Conservation (phyloP, 345 rosid species). For the Rhizophora mangle region DNA sequence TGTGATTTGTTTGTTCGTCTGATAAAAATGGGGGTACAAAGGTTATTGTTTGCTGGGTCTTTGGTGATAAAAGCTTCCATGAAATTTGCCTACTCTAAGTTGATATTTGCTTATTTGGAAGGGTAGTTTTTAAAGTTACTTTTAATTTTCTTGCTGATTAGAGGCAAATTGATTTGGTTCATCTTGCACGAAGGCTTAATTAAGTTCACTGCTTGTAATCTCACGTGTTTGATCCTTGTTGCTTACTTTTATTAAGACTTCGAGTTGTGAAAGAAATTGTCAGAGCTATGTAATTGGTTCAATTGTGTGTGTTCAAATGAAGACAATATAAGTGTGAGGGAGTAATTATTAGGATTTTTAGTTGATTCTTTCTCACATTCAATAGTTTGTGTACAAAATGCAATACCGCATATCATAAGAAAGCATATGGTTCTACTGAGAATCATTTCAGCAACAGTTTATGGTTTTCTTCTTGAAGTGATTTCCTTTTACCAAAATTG, state of each 20-base stretch:
- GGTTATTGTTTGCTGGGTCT: not conserved
- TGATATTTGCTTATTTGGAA: not conserved
- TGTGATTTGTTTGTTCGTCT: constrained; percentile 32
- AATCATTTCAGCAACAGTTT: no score
- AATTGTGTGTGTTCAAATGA: not conserved
- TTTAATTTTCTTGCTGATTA: not conserved
- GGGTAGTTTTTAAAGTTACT: not conserved
- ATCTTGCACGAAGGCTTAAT: not conserved
- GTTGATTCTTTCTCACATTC: no score
- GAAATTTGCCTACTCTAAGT: not conserved
- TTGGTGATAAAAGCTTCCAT: not conserved
- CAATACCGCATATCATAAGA: no score
- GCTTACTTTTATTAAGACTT: not conserved
- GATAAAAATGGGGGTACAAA: constrained; percentile 6
- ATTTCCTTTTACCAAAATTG: not conserved
- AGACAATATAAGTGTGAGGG: no score
- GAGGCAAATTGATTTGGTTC: not conserved
- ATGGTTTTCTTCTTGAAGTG: not conserved
- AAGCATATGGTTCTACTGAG: no score
- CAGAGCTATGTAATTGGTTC: no score
- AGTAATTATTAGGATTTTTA: no score
- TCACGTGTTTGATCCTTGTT: not conserved
- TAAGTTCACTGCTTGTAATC: not conserved
- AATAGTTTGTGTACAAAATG: no score
- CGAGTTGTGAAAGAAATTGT: not conserved